phyloP scores from a whole-genome alignment of 2,329 filamentous ascomycete species.

The Stagonosporopsis rhizophila region DNA sequence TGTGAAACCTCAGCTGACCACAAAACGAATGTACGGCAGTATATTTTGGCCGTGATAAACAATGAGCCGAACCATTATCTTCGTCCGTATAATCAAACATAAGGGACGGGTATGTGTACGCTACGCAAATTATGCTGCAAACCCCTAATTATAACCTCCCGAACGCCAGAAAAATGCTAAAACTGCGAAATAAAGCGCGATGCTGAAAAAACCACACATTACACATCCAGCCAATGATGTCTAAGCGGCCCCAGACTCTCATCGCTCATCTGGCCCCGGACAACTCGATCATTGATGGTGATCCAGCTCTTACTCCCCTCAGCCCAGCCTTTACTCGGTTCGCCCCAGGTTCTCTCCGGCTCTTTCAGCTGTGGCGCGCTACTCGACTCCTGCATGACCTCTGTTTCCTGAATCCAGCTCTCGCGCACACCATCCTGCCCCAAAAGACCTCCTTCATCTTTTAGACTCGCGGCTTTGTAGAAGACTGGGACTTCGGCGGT shows the following conservation, averaged over 20 bases:
- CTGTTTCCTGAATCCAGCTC: slow-evolving; percentile 3
- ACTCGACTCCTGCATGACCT: neutral
- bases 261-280: neutral
- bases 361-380: neutral
- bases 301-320: slow-evolving; percentile 5
- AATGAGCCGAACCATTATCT: neutral
- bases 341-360: neutral
- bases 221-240: neutral
- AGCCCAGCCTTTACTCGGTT: neutral
- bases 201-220: neutral
- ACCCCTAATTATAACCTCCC: neutral
- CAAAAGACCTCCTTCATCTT: slow-evolving; percentile 14
- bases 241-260: neutral
- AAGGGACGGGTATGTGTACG: neutral
- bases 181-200: neutral
- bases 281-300: slow-evolving; percentile 1
- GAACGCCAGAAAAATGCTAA: neutral
- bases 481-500: slow-evolving; percentile 11
- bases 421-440: neutral
- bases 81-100: neutral
- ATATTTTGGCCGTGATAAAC: neutral
- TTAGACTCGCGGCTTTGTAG: slow-evolving; percentile 11
- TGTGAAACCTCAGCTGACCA: too few relatives aligned
- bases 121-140: neutral
- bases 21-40: neutral